phyloP scores from a whole-genome alignment of 768 basidiomycete species.

The Lactifluus rugatus region DNA sequence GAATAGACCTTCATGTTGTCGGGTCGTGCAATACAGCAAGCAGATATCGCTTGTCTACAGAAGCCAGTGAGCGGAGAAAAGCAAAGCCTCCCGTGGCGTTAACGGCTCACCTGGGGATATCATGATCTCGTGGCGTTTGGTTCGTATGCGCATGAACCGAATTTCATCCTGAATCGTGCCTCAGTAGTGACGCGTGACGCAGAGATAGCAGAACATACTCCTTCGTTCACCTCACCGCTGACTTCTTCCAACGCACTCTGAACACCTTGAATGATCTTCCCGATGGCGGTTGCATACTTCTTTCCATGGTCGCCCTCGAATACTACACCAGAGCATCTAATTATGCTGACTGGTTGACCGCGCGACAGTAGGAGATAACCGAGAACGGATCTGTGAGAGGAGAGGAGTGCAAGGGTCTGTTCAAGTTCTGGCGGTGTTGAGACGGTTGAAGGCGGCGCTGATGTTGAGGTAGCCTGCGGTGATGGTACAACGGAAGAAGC shows the following conservation, averaged over 20 bases:
- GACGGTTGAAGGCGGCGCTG: conserved; percentile 15
- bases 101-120: conserved; percentile 73
- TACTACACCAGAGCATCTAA: conserved; percentile 74
- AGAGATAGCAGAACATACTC: conserved; percentile 33
- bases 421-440: conserved; percentile 71
- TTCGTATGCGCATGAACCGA: conserved; percentile 82
- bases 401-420: conserved; percentile 63
- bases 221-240: conserved; percentile 50
- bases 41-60: conserved; percentile 64
- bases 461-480: conserved; percentile 19
- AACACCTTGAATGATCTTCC: conserved; percentile 68
- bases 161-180: conserved; percentile 58
- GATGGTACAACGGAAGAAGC: conserved; percentile 19
- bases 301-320: conserved; percentile 79
- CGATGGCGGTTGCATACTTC: conserved; percentile 64
- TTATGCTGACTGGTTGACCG: conserved; percentile 62
- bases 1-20: conserved; percentile 8
- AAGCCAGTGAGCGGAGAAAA: not conserved
- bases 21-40: conserved; percentile 81
- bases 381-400: conserved; percentile 74
- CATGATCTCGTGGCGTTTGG: conserved; percentile 87
- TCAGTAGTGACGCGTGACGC: not conserved
- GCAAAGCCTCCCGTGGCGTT: not conserved
- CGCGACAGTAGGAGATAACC: conserved; percentile 81
- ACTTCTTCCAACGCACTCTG: conserved; percentile 73